phyloP scores from a whole-genome alignment of 2,329 filamentous ascomycete genomes.

The Macrophomina tecta region DNA sequence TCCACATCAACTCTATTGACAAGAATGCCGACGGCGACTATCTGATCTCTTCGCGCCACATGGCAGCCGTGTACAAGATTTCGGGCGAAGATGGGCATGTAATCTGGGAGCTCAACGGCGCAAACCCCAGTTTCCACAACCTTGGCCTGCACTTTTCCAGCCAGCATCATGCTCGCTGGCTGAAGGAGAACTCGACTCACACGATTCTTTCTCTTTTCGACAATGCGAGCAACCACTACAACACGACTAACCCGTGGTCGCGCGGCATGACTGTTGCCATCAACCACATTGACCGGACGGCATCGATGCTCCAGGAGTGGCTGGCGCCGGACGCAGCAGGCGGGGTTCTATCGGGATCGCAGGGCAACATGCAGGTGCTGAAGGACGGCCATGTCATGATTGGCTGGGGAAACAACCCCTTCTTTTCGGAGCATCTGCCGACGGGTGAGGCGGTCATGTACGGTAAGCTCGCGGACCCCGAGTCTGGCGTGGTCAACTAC shows the following conservation, averaged over 20 bases:
- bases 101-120: constrained; percentile 41
- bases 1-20: constrained; percentile 59
- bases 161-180: constrained; percentile 31
- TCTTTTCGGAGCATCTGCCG: constrained; percentile 52
- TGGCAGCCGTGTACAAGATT: constrained; percentile 31
- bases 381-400: constrained; percentile 61
- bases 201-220: constrained; percentile 29
- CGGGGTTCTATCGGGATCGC: constrained; percentile 57
- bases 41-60: constrained; percentile 33
- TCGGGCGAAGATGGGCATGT: constrained; percentile 28
- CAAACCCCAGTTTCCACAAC: constrained; percentile 50
- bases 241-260: constrained; percentile 33
- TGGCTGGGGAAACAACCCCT: constrained; percentile 59
- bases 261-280: constrained; percentile 56
- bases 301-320: constrained; percentile 54
- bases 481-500: constrained; percentile 57
- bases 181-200: constrained; percentile 30
- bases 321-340: constrained; percentile 53
- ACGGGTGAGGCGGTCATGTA: constrained; percentile 62
- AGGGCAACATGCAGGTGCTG: constrained; percentile 61
- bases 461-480: constrained; percentile 49
- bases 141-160: constrained; percentile 31
- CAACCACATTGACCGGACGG: constrained; percentile 52
- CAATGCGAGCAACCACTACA: constrained; percentile 36
- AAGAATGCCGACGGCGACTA: constrained; percentile 38